phyloP scores from a whole-genome alignment of 1,284 basidiomycete genomes.

The Mycena sp. region DNA sequence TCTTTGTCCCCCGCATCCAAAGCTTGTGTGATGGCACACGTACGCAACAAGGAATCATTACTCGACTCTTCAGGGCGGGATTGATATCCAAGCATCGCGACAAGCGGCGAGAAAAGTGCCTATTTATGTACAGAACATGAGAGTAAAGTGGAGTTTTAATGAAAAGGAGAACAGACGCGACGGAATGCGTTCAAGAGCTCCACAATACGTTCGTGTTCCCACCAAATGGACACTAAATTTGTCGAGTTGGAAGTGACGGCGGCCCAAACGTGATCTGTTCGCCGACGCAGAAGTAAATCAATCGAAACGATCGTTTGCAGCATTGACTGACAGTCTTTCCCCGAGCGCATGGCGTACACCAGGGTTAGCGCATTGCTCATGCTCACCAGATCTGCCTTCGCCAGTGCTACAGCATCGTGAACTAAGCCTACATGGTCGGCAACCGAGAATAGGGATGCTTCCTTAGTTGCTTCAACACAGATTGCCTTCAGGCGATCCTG shows the following conservation, averaged over 20 bases:
- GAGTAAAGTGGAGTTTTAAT: not conserved
- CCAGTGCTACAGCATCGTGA: slow-evolving; percentile 73
- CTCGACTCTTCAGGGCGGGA: slow-evolving; percentile 54
- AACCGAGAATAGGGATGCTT: slow-evolving; percentile 45
- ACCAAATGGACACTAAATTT: slow-evolving; percentile 62
- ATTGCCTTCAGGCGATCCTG: slow-evolving; percentile 74
- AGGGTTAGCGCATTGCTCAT: slow-evolving; percentile 72
- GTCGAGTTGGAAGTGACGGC: slow-evolving; percentile 57
- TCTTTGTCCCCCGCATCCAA: slow-evolving; percentile 60
- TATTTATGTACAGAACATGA: not conserved
- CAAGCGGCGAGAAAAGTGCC: slow-evolving; percentile 72
- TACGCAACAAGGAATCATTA: slow-evolving; percentile 73
- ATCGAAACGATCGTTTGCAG: too few relatives aligned
- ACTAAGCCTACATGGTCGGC: slow-evolving; percentile 80
- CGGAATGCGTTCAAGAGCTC: slow-evolving; percentile 61
- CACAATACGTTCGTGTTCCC: slow-evolving; percentile 54
- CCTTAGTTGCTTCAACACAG: slow-evolving; percentile 70
- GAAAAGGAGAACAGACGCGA: slow-evolving; percentile 21
- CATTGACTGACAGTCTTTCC: too few relatives aligned
- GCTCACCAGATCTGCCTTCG: slow-evolving; percentile 68
- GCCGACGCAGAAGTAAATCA: too few relatives aligned
- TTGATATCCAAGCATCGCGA: slow-evolving; percentile 74
- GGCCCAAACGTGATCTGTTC: too few relatives aligned
- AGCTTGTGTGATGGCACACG: slow-evolving; percentile 68
- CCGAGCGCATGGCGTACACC: too few relatives aligned